Evolutionary conservation across 768 basidiomycete species (phyloP).

Genomic region (Daedaleopsis sinensis): DNA sequence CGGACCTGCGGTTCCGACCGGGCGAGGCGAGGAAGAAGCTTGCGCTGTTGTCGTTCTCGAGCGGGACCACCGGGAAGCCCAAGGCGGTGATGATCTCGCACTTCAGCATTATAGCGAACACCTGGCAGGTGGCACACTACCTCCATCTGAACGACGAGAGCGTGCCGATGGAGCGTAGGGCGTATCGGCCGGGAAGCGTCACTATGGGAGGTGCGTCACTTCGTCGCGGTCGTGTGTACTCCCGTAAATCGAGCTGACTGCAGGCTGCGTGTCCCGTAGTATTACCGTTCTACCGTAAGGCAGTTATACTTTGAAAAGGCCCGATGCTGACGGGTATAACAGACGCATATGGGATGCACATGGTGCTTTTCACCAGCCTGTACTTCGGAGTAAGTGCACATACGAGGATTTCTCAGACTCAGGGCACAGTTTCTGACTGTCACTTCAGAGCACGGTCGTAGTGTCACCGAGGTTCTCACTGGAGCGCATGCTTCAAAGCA

Average conservation of each 20-base stretch:
- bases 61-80: slow-evolving; percentile 38
- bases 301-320: not conserved
- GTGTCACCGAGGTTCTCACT: slow-evolving; percentile 36
- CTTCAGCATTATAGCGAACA: slow-evolving; percentile 34
- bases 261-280: not conserved
- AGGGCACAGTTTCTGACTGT: not conserved
- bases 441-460: slow-evolving; percentile 28
- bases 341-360: slow-evolving; percentile 20
- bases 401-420: not conserved
- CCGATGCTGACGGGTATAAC: not conserved
- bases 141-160: slow-evolving; percentile 15
- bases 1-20: slow-evolving; percentile 21
- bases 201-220: slow-evolving; percentile 45
- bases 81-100: slow-evolving; percentile 38
- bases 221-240: not conserved
- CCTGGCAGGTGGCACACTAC: slow-evolving; percentile 29
- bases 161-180: slow-evolving; percentile 21
- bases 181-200: slow-evolving; percentile 30
- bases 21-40: slow-evolving; percentile 35
- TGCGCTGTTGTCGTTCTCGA: slow-evolving; percentile 34
- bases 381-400: slow-evolving; percentile 14
- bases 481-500: slow-evolving; percentile 34
- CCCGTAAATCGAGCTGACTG: too few species aligned
- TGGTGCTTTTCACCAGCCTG: slow-evolving; percentile 17
- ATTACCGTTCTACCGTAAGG: slow-evolving; percentile 20